Base-by-base conservation (phyloP, 805 yeast species). In the Metschnikowia sp. region DNA sequence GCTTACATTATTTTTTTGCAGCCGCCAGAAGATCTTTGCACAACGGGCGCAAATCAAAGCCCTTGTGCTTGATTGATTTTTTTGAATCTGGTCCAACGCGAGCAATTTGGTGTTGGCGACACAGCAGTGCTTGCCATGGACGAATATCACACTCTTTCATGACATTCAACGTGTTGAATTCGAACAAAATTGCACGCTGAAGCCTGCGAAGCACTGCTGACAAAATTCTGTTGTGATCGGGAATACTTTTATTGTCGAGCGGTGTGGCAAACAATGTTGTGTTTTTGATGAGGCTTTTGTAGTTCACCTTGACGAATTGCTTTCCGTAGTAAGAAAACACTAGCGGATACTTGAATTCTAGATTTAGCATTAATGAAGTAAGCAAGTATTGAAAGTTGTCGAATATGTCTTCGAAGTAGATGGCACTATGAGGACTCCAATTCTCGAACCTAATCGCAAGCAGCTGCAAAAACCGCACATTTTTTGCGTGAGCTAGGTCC, bases 241-340 rank as follows among this genome's bases (percentile, higher is more conserved):
- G 47, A 8, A n/a, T 40, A 22, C 18, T 18, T 18, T 47, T 18
- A 10, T 36, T 26, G 40, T 47, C 52, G 12, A 51, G 35, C 4
- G 55, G 50, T 6, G 53, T 43, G n/a, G 45, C 43, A 34, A 55
- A 37, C 30, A 42, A 36, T 13, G 48, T 35, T 18, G 42, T 34
- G 6, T 45, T 44, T 8, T 45, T 42, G 12, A 47, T 33, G 22
- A 44, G 40, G 31, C 31, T 39, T 19, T 45, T 47, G 47, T 57
- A 61, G 44, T 63, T 64, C n/a, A 52, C 34, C 39, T 50, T 49
- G 19, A 67, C 51, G 28, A 61, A 50, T 18, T 49, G 57, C 31
- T 70, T 51, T 1, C 70, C 70, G 42, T 59, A 55, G 12, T 55
- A 54, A 18, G 72, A 66, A 36, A 68, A 68, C 3, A 64, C 56